Conservation (phyloP, 176 grass and related monocot species). For the Musa acuminata region DNA sequence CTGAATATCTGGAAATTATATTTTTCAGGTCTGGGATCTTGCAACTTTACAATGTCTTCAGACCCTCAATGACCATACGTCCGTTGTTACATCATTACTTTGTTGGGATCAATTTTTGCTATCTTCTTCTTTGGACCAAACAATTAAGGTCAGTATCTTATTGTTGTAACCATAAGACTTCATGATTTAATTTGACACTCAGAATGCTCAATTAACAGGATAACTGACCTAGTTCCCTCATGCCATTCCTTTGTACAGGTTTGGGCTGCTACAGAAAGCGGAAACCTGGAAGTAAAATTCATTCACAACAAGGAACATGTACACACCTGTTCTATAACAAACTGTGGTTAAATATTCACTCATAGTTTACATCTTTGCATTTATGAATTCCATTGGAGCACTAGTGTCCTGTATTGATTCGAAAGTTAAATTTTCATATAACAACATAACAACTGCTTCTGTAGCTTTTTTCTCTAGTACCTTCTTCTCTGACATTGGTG, state of each 20-base stretch:
- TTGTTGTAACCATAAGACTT: neutral
- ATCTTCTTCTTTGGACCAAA: constrained; percentile 52
- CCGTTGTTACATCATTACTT: constrained; percentile 47
- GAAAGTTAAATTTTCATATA: neutral
- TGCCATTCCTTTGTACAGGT: neutral
- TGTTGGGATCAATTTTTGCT: constrained; percentile 52
- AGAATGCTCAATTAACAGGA: neutral
- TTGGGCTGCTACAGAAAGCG: constrained; percentile 37
- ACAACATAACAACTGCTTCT: too few relatives aligned
- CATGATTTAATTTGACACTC: neutral
- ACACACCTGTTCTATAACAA: neutral
- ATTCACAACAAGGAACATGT: constrained; percentile 47
- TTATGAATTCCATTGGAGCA: neutral
- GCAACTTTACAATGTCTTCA: constrained; percentile 36
- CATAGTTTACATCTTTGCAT: neutral
- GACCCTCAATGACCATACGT: constrained; percentile 45
- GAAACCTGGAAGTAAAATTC: constrained; percentile 33
- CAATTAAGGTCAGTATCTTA: constrained; percentile 27
- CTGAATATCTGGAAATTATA: neutral
- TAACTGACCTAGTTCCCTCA: neutral
- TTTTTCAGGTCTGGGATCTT: constrained; percentile 53
- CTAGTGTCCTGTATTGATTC: neutral
- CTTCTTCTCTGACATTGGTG: too few relatives aligned
- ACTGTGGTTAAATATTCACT: neutral
- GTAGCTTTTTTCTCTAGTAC: too few relatives aligned